Base-by-base conservation (phyloP, 2,329 filamentous ascomycete species). In the Karstenula rhodostoma region DNA sequence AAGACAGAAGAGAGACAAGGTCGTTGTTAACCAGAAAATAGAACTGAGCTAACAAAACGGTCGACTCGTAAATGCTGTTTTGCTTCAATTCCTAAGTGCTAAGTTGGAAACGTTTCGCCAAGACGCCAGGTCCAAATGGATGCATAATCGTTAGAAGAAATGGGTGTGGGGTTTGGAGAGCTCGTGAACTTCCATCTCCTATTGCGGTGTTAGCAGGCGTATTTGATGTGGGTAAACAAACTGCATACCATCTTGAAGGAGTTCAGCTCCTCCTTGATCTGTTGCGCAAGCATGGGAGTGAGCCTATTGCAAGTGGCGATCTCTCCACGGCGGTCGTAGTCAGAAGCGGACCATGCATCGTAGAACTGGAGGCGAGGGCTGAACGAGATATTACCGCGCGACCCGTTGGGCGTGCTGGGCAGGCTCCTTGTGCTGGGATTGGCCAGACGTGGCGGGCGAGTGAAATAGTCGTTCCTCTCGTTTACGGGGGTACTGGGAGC, bases 171-270 rank as follows among this genome's bases (percentile, higher is more conserved):
- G 94, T 84, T 98, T 99, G 68, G 95, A 98, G 78, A 90, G 92
- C 81, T 98, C 95, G 79, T 99, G 95, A 73, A 99, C 95, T 84
- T 98, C 95, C 95, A 99, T 99, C 83, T 99, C 95, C 95, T 98
- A 48, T 56, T 15, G 17, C 19, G 17, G 47, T 42, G 70, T 87
- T 78, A 86, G 83, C 67, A 64, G 51, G 2, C 4, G n/a, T 19
- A 42, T 17, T 23, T 44, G 0, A 47, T 17, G 4, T n/a, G 17
- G 13, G 2, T 17, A 27, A 15, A n/a, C 29, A 27, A 5, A 8
- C 1, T 12, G 37, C 89, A 63, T 83, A 95, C 93, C 95, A 99
- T 99, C 80, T 99, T 99, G 85, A 99, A 99, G 70, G 90, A 96
- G 82, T 99, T 99, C 70, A 99, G 87, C 82, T 99, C 95, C 82